A percentile compares a stretch with the other conserved stretches of the same genome.
Conservation (phyloP, 495 filamentous ascomycete species). For the Penicillium psychrofluorescens region DNA sequence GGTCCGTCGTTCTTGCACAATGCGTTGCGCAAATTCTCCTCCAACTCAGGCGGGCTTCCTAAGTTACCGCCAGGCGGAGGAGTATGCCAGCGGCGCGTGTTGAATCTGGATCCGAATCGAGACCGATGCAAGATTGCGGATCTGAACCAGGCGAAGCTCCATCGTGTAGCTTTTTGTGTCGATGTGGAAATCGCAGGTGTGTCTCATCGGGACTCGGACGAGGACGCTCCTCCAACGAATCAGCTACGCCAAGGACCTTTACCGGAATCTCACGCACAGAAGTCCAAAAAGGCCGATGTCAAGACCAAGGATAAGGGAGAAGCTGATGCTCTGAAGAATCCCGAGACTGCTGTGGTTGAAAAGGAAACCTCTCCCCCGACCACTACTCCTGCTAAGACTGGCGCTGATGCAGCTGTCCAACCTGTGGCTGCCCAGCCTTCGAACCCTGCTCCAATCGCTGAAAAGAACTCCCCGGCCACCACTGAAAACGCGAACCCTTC, state of each 20-base stretch:
- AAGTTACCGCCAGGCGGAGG: slow-evolving; percentile 46
- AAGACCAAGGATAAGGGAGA: slow-evolving; percentile 65
- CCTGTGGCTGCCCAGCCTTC: neutral
- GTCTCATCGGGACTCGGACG: slow-evolving; percentile 38
- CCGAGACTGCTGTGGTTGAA: slow-evolving; percentile 47
- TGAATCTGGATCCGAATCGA: slow-evolving; percentile 78
- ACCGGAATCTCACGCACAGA: slow-evolving; percentile 32
- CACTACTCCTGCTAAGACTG: neutral
- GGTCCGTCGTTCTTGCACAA: slow-evolving; percentile 72
- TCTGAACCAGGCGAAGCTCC: slow-evolving; percentile 70
- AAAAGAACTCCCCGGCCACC: no score
- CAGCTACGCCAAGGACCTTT: slow-evolving; percentile 14
- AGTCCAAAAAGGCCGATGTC: slow-evolving; percentile 44
- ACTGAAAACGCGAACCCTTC: no score
- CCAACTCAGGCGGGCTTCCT: slow-evolving; percentile 43
- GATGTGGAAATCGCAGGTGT: slow-evolving; percentile 92
- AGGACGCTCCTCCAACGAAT: slow-evolving; percentile 26
- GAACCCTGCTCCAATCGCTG: no score
- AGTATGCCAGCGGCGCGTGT: slow-evolving; percentile 63
- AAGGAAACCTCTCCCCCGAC: slow-evolving; percentile 36
- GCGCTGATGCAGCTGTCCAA: neutral
- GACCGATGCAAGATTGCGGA: slow-evolving; percentile 75
- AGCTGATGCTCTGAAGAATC: slow-evolving; percentile 58
- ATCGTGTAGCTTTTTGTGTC: slow-evolving; percentile 88
- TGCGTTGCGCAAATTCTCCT: slow-evolving; percentile 75